phyloP scores from a whole-genome alignment of 2,329 filamentous ascomycete species.

The Neopestalotiopsis sp. region DNA sequence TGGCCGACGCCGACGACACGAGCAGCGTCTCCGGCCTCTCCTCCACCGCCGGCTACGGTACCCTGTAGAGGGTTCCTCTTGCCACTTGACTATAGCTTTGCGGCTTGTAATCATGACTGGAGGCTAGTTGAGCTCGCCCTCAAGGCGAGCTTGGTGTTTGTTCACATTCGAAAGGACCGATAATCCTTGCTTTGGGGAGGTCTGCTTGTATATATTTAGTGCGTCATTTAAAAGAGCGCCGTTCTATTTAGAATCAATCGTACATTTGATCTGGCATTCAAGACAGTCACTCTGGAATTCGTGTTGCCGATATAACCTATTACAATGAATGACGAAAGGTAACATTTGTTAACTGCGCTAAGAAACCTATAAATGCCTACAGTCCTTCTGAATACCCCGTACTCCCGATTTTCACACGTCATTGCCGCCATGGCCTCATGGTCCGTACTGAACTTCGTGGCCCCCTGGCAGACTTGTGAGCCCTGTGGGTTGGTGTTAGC shows the following conservation, averaged over 20 bases:
- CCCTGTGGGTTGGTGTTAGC: not conserved
- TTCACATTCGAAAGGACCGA: not conserved
- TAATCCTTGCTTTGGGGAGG: not conserved
- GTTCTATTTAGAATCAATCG: slow-evolving; percentile 5
- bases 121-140: not conserved
- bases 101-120: not conserved
- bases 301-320: not conserved
- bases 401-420: not conserved
- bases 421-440: not conserved
- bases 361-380: not conserved
- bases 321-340: not conserved
- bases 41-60: slow-evolving; percentile 19
- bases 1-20: slow-evolving; percentile 18
- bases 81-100: not conserved
- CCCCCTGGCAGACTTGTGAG: not conserved
- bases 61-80: slow-evolving; percentile 7
- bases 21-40: slow-evolving; percentile 14
- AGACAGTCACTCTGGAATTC: not conserved
- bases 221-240: slow-evolving; percentile 5
- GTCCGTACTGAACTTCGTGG: slow-evolving; percentile 9
- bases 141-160: not conserved
- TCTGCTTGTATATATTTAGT: slow-evolving; percentile 16
- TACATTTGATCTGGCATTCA: not conserved
- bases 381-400: not conserved
- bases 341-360: not conserved